Evolutionary conservation across 352 stramenopile species (phyloP).

Genomic region (Phytopythium helicoides): DNA sequence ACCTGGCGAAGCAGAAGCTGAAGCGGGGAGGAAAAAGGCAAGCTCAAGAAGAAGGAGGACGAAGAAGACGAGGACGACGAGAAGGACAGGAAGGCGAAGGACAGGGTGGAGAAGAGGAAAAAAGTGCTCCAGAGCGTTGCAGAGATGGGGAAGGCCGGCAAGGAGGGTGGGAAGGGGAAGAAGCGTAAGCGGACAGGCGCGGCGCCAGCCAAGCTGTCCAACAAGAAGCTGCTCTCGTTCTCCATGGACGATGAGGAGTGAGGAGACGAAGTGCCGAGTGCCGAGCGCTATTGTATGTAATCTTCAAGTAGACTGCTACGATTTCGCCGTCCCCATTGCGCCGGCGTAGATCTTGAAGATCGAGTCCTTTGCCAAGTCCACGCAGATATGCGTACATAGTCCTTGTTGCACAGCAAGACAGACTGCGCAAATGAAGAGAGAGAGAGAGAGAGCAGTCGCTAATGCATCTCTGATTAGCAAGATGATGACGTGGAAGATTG

Average conservation of each 20-base stretch:
- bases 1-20: conserved; percentile 52
- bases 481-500: too few relatives aligned
- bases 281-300: neutral
- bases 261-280: neutral
- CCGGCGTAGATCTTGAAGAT: too few relatives aligned
- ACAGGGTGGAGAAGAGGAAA: conserved; percentile 17
- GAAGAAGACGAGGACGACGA: conserved; percentile 6
- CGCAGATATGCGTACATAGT: too few relatives aligned
- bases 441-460: too few relatives aligned
- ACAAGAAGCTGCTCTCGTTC: conserved; percentile 81
- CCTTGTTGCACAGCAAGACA: too few relatives aligned
- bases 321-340: too few relatives aligned
- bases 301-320: too few relatives aligned
- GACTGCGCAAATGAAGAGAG: too few relatives aligned
- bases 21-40: too few relatives aligned
- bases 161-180: conserved; percentile 11
- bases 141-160: conserved; percentile 21
- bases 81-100: conserved; percentile 10
- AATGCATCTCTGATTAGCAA: too few relatives aligned
- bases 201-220: conserved; percentile 44
- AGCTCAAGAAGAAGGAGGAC: conserved; percentile 30
- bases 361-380: too few relatives aligned
- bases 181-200: conserved; percentile 62
- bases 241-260: conserved; percentile 72
- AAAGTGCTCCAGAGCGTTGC: conserved; percentile 42